A percentile compares a stretch with the other conserved stretches of the same genome.
phyloP scores from a whole-genome alignment of 805 yeast species.

The Candida anglica region DNA sequence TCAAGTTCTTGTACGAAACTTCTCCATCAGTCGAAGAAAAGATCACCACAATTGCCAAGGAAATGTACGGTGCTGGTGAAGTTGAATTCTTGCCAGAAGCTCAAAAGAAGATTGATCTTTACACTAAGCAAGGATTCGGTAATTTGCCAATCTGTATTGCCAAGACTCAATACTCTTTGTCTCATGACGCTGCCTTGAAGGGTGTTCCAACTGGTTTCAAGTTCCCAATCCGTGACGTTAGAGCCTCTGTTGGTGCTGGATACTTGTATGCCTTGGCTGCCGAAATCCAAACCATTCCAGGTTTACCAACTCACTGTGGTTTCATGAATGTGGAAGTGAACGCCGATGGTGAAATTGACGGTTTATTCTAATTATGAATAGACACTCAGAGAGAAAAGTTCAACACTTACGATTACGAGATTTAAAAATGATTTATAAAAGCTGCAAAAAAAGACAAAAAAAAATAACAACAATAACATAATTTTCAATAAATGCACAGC shows the following conservation, averaged over 20 bases:
- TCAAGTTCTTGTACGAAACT: constrained; percentile 56
- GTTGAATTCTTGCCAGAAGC: constrained; percentile 71
- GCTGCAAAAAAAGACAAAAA: not conserved
- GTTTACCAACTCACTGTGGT: constrained; percentile 81
- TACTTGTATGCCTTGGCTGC: constrained; percentile 82
- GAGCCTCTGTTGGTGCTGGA: constrained; percentile 80
- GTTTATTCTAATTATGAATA: constrained; percentile 62
- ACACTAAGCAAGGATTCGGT: constrained; percentile 72
- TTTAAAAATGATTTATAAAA: not conserved
- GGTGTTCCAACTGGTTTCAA: constrained; percentile 80
- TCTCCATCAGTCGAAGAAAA: constrained; percentile 66
- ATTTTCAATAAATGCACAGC: not conserved
- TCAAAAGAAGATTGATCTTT: constrained; percentile 60
- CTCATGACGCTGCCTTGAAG: constrained; percentile 78
- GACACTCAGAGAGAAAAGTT: no score
- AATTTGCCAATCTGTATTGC: constrained; percentile 81
- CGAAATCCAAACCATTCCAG: constrained; percentile 83
- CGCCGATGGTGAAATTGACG: constrained; percentile 78
- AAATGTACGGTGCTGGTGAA: constrained; percentile 75
- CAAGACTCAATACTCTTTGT: constrained; percentile 79
- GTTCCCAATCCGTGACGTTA: constrained; percentile 77
- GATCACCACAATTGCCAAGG: constrained; percentile 61
- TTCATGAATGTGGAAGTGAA: constrained; percentile 83
- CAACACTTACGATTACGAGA: no score
- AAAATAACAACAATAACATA: not conserved